These are phyloP conservation scores for Chrysoporthe puriensis DNA, from an alignment of 2,329 filamentous ascomycete species.

Conservation along the genomic window DNA sequence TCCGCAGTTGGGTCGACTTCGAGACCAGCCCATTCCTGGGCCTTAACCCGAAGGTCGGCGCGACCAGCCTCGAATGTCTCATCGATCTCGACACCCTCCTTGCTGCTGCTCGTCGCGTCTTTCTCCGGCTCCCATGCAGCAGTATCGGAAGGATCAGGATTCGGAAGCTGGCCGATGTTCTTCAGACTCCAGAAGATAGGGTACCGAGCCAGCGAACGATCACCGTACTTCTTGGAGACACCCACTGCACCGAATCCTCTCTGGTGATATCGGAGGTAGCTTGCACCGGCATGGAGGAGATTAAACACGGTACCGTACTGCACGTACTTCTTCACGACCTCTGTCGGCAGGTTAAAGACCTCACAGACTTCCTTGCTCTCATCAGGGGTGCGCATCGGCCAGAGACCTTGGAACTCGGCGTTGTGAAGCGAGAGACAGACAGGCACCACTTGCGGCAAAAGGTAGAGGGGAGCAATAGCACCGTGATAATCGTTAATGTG, in stretches of 20 bases:
- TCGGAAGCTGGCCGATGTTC: slow-evolving; percentile 65
- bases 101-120: slow-evolving; percentile 49
- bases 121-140: slow-evolving; percentile 59
- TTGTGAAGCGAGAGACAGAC: slow-evolving; percentile 68
- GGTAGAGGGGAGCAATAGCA: slow-evolving; percentile 61
- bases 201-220: slow-evolving; percentile 66
- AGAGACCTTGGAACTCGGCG: slow-evolving; percentile 69
- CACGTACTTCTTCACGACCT: slow-evolving; percentile 61
- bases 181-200: slow-evolving; percentile 71
- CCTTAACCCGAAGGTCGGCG: slow-evolving; percentile 59
- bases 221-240: slow-evolving; percentile 69
- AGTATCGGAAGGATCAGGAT: slow-evolving; percentile 67
- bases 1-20: slow-evolving; percentile 65
- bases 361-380: slow-evolving; percentile 65
- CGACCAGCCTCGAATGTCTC: slow-evolving; percentile 57
- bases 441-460: slow-evolving; percentile 64
- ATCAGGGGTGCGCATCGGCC: slow-evolving; percentile 66
- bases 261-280: slow-evolving; percentile 65
- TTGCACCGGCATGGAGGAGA: slow-evolving; percentile 64
- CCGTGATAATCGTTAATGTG: slow-evolving; percentile 45
- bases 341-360: slow-evolving; percentile 62
- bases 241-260: slow-evolving; percentile 68
- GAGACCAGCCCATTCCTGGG: slow-evolving; percentile 71
- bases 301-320: slow-evolving; percentile 71
- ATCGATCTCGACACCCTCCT: slow-evolving; percentile 56